These are phyloP conservation scores for Pleurotus ostreatus DNA, from an alignment of 768 basidiomycete species.

Conservation along the genomic window DNA sequence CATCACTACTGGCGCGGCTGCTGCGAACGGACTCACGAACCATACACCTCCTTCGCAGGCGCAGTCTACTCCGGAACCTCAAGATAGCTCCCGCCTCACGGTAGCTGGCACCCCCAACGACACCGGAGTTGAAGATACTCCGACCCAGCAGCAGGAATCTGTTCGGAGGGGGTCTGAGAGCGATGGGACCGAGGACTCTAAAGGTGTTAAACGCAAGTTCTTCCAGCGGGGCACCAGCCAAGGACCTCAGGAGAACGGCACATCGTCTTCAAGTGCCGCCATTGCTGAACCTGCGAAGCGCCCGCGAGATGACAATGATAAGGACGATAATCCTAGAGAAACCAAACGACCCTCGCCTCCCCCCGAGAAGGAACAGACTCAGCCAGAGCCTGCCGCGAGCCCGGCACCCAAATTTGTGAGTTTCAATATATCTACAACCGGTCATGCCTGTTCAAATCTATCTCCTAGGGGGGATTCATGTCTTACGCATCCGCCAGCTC, in stretches of 20 bases:
- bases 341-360: conserved; percentile 64
- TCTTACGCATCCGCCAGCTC: conserved; percentile 74
- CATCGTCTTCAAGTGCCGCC: conserved; percentile 10
- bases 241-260: conserved; percentile 37
- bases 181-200: conserved; percentile 49
- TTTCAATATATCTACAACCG: conserved; percentile 13
- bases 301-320: conserved; percentile 57
- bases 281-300: conserved; percentile 48
- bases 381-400: conserved; percentile 25
- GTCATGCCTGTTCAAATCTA: conserved; percentile 6
- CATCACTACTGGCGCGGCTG: conserved; percentile 4
- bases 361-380: conserved; percentile 45
- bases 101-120: conserved; percentile 10
- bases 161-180: conserved; percentile 34
- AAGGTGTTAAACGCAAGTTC: conserved; percentile 67
- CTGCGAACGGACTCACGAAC: neutral
- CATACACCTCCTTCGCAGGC: neutral
- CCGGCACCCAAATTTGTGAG: conserved; percentile 46
- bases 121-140: conserved; percentile 10
- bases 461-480: conserved; percentile 65
- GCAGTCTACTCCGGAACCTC: neutral
- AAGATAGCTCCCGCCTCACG: neutral
- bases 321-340: conserved; percentile 60
- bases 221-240: conserved; percentile 65
- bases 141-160: conserved; percentile 1